A percentile compares a stretch with the other conserved stretches of the same genome.
Conservation (phyloP, 1,284 basidiomycete genomes). For the Sutorius eximius region DNA sequence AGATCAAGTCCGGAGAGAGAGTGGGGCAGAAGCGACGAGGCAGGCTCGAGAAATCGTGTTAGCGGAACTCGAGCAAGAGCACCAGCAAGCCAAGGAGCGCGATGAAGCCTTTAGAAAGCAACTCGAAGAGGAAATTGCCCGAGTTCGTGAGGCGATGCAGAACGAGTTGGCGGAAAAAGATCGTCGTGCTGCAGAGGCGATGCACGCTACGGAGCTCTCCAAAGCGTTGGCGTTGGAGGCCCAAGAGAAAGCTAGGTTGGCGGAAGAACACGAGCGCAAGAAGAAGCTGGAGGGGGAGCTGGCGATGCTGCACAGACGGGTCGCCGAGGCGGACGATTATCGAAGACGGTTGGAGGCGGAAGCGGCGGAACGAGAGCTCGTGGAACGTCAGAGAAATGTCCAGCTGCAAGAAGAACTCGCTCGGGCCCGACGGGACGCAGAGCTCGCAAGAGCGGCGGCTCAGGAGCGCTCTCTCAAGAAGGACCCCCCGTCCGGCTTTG, state of each 20-base stretch:
- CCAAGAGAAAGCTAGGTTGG: conserved; percentile 32
- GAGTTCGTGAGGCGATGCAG: conserved; percentile 26
- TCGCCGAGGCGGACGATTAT: conserved; percentile 31
- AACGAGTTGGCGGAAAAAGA: conserved; percentile 26
- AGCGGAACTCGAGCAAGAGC: conserved; percentile 31
- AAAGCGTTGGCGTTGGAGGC: conserved; percentile 27
- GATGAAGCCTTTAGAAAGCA: conserved; percentile 26
- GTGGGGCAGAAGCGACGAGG: conserved; percentile 22
- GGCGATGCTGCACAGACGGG: conserved; percentile 26
- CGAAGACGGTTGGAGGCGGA: conserved; percentile 32
- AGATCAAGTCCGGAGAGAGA: conserved; percentile 20
- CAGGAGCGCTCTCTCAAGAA: conserved; percentile 30
- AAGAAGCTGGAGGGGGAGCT: conserved; percentile 30
- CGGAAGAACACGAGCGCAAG: conserved; percentile 34
- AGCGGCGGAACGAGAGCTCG: conserved; percentile 26
- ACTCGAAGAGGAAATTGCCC: conserved; percentile 30
- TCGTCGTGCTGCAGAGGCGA: conserved; percentile 23
- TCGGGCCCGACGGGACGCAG: conserved; percentile 32
- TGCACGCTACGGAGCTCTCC: conserved; percentile 31
- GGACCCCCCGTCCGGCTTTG: conserved; percentile 29
- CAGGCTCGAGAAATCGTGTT: conserved; percentile 19
- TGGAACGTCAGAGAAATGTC: conserved; percentile 29
- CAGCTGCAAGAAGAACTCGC: conserved; percentile 36
- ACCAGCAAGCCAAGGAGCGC: conserved; percentile 24
- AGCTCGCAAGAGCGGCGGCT: conserved; percentile 20